Base-by-base conservation (phyloP, 148 eudicot species). In the Selenicereus undatus region DNA sequence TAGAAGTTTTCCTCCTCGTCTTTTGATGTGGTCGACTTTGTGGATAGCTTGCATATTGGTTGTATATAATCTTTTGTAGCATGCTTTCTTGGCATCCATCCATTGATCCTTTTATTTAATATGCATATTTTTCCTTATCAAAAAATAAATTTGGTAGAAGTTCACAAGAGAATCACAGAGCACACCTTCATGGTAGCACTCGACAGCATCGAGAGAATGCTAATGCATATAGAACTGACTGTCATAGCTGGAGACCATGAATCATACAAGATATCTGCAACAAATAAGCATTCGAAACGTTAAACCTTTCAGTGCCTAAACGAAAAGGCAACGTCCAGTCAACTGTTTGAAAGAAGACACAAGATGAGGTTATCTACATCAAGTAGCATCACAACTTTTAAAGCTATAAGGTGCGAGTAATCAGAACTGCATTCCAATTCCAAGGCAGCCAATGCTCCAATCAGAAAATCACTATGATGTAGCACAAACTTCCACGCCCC, bases 161-260 rank as follows among this genome's bases (percentile, higher is more conserved):
- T 21, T 71, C 56, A 43, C 20, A 24, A 77, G 22, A 76, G 71
- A 18, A 71, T 76, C n/a, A 81, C 22, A 84, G 73, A 50, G 32
- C 84, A 27, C 8, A 91, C 95, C 95, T 90, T 92, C 64, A 76
- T 84, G 14, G 90, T 83, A 68, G 92, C 88, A 79, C 93, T 90
- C 79, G 93, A 92, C 54, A 92, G 87, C 95, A 92, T 89, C 74
- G 95, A 92, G 43, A 92, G 89, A 84, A 92, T 90, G 90, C 95
- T 92, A 74, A 92, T 89, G 77, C 95, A 92, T 79, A 92, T 84
- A 24, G 95, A 92, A 81, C 93, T 88, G 69, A 90, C 91, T 71
- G 95, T 92, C 95, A 90, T 92, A 50, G 95, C 92, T 14, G 93
- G 95, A 20, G 95, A 92, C 94, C 94, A 91, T 21, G 93, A 91